Base-by-base conservation (phyloP, 1,284 basidiomycete species). In the Cerioporus squamosus region DNA sequence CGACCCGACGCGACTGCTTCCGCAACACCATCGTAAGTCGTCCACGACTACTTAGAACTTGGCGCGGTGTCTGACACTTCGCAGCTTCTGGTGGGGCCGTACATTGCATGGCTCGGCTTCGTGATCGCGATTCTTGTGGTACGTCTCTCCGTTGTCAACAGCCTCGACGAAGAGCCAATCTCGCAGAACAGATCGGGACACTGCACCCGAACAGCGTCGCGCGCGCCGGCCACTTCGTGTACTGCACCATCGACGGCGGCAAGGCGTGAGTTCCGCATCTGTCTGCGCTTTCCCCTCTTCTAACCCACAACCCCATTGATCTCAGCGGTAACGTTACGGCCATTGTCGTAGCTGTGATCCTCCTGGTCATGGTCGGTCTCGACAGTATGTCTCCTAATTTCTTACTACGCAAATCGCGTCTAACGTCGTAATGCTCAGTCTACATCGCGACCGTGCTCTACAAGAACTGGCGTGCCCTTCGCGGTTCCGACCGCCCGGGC, bases 391-490 rank as follows among this genome's bases (percentile, higher is more conserved):
- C 17, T 31, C 20, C 15, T 23, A 4, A 0, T 18, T 5, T 39
- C 12, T 26, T 14, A 7, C 9, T 29, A 14, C 29, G 23, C 29
- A 29, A 8, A 14, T 1, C 33, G 33, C 33, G 15, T 14, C 33
- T 36, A 9, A 36, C 33, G 14, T 36, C 15, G 2, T 12, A 36
- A 4, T 4, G 7, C 33, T 5, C 33, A 59, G 63, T 65, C 31
- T 64, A 64, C 51, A 63, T 65, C 46, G 61, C 44, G 14, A 38
- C 49, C 18, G 45, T 64, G 20, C 54, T 67, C 14, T 62, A 57
- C 58, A 57, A 44, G 53, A 63, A 65, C 58, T 65, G 66, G 66
- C 59, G 63, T 23, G 66, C 64, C n/a, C 57, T 64, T 15, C 57
- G 55, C 36, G 60, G 59, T 23, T 62, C 62, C 15, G 60, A 62